Conservation (phyloP, 768 basidiomycete genomes). For the Lactarius sanguifluus region DNA sequence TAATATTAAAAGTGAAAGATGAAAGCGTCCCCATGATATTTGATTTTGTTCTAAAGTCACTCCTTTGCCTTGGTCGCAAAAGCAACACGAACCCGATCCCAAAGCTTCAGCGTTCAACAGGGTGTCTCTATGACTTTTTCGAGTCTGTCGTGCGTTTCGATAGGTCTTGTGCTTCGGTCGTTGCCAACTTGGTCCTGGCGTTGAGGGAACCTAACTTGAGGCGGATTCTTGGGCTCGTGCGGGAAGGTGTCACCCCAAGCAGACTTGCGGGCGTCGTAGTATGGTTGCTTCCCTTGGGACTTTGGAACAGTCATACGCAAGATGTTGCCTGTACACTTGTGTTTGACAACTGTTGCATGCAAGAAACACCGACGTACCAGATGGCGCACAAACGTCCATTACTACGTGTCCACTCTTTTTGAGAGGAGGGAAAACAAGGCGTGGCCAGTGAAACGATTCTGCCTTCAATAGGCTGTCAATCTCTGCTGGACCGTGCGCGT, state of each 20-base stretch:
- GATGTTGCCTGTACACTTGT: slow-evolving; percentile 66
- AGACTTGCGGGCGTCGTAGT: slow-evolving; percentile 92
- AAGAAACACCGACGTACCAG: slow-evolving; percentile 52
- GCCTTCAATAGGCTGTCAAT: slow-evolving; percentile 57
- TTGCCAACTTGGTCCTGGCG: slow-evolving; percentile 40
- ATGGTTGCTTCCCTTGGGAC: slow-evolving; percentile 93
- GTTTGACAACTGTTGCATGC: slow-evolving; percentile 12
- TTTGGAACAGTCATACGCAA: slow-evolving; percentile 90
- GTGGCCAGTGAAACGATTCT: slow-evolving; percentile 87
- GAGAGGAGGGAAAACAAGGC: slow-evolving; percentile 88
- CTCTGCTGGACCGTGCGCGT: slow-evolving; percentile 35
- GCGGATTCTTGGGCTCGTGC: slow-evolving; percentile 76
- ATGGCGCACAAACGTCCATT: slow-evolving; percentile 80
- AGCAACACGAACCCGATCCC: background rate
- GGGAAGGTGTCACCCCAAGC: slow-evolving; percentile 96
- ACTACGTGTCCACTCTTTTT: slow-evolving; percentile 91
- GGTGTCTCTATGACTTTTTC: background rate
- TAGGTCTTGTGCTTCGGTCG: slow-evolving; percentile 33
- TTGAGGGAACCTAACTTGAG: slow-evolving; percentile 54
- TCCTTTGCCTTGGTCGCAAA: background rate
- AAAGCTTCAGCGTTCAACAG: too few species aligned
- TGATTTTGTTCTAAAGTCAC: background rate
- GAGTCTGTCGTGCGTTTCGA: background rate
- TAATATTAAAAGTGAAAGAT: background rate
- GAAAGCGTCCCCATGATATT: background rate